Base-by-base conservation (phyloP, 2,329 filamentous ascomycete species). In the Fusarium dlaminii region DNA sequence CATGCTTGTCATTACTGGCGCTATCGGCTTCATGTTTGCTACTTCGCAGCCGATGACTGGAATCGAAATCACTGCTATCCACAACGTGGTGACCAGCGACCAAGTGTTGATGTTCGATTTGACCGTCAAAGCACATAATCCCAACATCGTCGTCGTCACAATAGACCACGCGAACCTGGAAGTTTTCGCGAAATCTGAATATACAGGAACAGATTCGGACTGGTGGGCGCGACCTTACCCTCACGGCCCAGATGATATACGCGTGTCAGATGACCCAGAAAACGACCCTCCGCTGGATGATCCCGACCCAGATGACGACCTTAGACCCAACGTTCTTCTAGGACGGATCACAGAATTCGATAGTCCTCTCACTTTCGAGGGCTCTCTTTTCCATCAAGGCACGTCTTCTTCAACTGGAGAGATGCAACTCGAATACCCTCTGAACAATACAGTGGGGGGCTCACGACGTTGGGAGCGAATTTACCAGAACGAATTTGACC, bases 51-150 rank as follows among this genome's bases (percentile, higher is more conserved):
- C 95, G 12, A 88, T 99, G 54, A 89, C 90, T 32, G 90, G 93
- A 73, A 93, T 98, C 66, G 87, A 92, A 73, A 90, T 98, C 49
- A 86, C 92, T 63, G 91, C 92, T 72, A 94, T 99, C 75, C 90
- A 93, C 77, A 97, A 98, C 75, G 94, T 99, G 30, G 89, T 98
- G 55, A 95, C 95, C 6, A 98, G 94, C 77, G 94, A 98, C 81
- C 94, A 98, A 81, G 95, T 98, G 81, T 88, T 99, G 46, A 98
- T 99, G 90, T 89, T 98, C 78, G 96, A 99, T 81, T 85, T 99
- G 55, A 90, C 94, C 27, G 94, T 99, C 68, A 90, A 90, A 75
- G 96, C 96, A 1, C 88, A 96, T 77, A 99, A 99, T 80, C 95
- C 96, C 2, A 99, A 98, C 77, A 91, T 98, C 45, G 93, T 98